Evolutionary conservation across 2,329 filamentous ascomycete species (phyloP).

Genomic region (Canariomyces notabilis): DNA sequence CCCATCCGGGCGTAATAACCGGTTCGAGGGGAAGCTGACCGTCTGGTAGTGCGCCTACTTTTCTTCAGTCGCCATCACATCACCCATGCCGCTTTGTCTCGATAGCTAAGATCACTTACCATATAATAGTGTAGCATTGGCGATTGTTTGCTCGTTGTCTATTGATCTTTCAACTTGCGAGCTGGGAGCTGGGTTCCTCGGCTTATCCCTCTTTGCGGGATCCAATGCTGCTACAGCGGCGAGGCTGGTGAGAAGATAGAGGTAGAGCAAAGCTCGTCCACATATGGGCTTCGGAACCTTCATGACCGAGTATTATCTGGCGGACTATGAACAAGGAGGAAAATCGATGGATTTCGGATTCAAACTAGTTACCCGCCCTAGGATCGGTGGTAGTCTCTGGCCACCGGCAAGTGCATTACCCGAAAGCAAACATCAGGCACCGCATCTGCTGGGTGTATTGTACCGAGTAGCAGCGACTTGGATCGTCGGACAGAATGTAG

Average conservation of each 20-base stretch:
- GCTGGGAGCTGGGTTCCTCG: slow-evolving; percentile 1
- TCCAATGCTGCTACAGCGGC: slow-evolving; percentile 3
- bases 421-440: neutral
- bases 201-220: slow-evolving; percentile 13
- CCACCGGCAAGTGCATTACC: neutral
- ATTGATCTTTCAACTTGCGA: slow-evolving; percentile 6
- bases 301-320: slow-evolving; percentile 5
- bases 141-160: neutral
- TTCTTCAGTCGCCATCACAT: neutral
- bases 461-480: too few relatives aligned
- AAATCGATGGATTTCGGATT: neutral
- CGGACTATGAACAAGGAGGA: neutral
- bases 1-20: slow-evolving; percentile 72
- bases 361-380: neutral
- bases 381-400: neutral
- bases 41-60: slow-evolving; percentile 40
- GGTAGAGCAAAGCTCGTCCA: slow-evolving; percentile 16
- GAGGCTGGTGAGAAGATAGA: slow-evolving; percentile 15
- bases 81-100: neutral
- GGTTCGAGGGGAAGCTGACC: slow-evolving; percentile 67
- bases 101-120: slow-evolving; percentile 20
- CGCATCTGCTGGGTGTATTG: too few relatives aligned
- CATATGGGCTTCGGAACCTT: neutral
- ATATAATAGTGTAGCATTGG: slow-evolving; percentile 24
- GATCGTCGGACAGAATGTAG: too few relatives aligned